Percentiles rank a stretch among this genome's conserved stretches.
phyloP scores from a whole-genome alignment of 2,329 filamentous ascomycete genomes.

The Cercospora zeina region DNA sequence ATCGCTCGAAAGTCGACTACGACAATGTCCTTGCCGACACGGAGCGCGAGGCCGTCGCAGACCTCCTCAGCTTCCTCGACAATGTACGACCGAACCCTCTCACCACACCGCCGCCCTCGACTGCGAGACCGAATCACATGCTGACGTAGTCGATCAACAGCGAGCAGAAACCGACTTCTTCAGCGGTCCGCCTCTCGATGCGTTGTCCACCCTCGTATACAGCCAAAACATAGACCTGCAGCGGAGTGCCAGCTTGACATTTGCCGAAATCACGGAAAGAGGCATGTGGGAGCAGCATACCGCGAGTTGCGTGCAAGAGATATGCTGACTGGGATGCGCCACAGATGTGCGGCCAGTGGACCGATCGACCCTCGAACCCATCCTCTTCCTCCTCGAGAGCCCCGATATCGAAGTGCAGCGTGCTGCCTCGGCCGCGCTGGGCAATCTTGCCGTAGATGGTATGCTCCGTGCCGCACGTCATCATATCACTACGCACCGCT shows the following conservation, averaged over 20 bases:
- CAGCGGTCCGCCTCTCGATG: slow-evolving; percentile 87
- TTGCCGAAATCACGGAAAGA: slow-evolving; percentile 98
- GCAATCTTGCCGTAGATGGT: slow-evolving; percentile 97
- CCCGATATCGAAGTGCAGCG: slow-evolving; percentile 95
- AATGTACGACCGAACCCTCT: slow-evolving; percentile 64
- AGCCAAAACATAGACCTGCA: slow-evolving; percentile 98
- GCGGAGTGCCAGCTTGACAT: slow-evolving; percentile 94
- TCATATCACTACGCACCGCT: slow-evolving; percentile 74
- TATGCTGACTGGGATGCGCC: slow-evolving; percentile 19
- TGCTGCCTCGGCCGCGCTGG: slow-evolving; percentile 91
- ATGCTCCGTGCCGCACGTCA: slow-evolving; percentile 72
- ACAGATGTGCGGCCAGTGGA: slow-evolving; percentile 95
- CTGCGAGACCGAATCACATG: slow-evolving; percentile 16
- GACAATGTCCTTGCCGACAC: slow-evolving; percentile 72
- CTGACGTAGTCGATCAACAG: slow-evolving; percentile 52
- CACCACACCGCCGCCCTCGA: slow-evolving; percentile 1
- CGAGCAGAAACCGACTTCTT: slow-evolving; percentile 98
- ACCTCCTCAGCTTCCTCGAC: slow-evolving; percentile 91
- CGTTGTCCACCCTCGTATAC: slow-evolving; percentile 92
- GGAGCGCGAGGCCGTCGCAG: slow-evolving; percentile 94
- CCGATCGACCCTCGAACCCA: slow-evolving; percentile 90
- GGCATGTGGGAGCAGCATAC: slow-evolving; percentile 56
- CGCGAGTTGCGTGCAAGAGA: not conserved
- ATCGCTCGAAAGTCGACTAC: slow-evolving; percentile 51
- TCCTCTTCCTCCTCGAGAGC: slow-evolving; percentile 91